These are phyloP conservation scores for Pseudocercospora eumusae DNA, from an alignment of 2,329 filamentous ascomycete genomes.

Conservation along the genomic window DNA sequence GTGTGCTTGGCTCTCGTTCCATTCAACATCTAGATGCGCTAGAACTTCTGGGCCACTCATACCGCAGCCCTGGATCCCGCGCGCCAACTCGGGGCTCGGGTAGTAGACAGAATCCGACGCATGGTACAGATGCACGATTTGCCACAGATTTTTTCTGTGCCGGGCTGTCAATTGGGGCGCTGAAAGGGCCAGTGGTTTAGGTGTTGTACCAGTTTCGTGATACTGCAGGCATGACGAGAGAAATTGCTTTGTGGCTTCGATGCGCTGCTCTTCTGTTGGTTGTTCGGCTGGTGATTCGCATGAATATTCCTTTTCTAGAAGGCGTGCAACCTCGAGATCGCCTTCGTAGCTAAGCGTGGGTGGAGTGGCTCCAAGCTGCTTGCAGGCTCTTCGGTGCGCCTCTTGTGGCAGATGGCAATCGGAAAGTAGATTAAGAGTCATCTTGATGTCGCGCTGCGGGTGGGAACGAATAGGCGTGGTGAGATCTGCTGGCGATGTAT, in stretches of 20 bases:
- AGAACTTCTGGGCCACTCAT: neutral
- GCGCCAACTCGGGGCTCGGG: neutral
- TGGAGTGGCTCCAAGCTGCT: neutral
- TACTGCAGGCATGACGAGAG: neutral
- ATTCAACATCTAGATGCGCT: neutral
- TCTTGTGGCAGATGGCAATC: neutral
- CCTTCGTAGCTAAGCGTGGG: neutral
- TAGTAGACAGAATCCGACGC: neutral
- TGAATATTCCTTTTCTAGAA: neutral
- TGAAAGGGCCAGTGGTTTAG: too few relatives aligned
- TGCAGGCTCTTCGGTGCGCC: neutral
- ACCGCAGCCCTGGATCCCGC: neutral
- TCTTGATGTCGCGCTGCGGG: neutral
- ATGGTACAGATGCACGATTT: neutral
- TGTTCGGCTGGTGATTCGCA: neutral
- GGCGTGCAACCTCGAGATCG: neutral
- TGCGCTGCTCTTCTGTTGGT: neutral
- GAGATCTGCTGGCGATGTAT: neutral
- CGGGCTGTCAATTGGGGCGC: too few relatives aligned
- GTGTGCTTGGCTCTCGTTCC: neutral
- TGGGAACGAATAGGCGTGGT: neutral
- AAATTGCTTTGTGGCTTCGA: neutral
- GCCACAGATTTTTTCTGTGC: neutral
- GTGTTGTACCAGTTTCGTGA: neutral
- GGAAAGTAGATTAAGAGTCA: neutral